Evolutionary conservation across 345 rosid species (phyloP).

Genomic region (Boechera stricta): DNA sequence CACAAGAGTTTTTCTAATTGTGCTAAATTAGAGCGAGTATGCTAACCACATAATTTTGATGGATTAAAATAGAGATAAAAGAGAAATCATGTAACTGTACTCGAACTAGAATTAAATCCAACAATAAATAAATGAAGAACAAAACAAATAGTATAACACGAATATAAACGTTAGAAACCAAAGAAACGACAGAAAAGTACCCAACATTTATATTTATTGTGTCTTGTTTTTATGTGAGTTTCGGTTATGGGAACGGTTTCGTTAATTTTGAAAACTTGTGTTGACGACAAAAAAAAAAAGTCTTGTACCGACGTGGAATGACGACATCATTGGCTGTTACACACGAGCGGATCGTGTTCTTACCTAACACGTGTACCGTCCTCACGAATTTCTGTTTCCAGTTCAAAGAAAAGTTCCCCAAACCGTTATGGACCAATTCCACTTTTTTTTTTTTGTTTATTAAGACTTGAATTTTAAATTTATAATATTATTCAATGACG

Average conservation of each 20-base stretch:
- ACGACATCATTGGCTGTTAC: constrained; percentile 44
- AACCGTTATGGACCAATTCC: constrained; percentile 48
- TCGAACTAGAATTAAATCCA: no score
- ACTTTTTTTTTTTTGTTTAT: neutral
- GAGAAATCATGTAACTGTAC: no score
- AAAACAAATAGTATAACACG: neutral
- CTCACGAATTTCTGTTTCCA: constrained; percentile 37
- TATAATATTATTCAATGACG: neutral
- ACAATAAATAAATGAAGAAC: no score
- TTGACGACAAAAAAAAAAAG: constrained; percentile 27
- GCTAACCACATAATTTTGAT: no score
- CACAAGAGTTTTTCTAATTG: no score
- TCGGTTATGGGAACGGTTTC: constrained; percentile 51
- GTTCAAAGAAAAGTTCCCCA: constrained; percentile 26
- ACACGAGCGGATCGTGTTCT: constrained; percentile 44
- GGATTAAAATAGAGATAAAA: no score
- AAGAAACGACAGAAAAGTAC: constrained; percentile 37
- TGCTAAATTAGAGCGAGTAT: neutral
- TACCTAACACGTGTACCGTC: constrained; percentile 40
- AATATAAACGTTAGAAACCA: constrained; percentile 32
- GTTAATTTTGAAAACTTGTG: constrained; percentile 40
- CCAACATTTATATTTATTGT: constrained; percentile 5
- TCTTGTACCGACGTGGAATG: constrained; percentile 38
- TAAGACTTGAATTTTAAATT: neutral
- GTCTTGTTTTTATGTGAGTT: constrained; percentile 43